Conservation (phyloP, 2,329 filamentous ascomycete species). For the Keithomyces neogunnii region DNA sequence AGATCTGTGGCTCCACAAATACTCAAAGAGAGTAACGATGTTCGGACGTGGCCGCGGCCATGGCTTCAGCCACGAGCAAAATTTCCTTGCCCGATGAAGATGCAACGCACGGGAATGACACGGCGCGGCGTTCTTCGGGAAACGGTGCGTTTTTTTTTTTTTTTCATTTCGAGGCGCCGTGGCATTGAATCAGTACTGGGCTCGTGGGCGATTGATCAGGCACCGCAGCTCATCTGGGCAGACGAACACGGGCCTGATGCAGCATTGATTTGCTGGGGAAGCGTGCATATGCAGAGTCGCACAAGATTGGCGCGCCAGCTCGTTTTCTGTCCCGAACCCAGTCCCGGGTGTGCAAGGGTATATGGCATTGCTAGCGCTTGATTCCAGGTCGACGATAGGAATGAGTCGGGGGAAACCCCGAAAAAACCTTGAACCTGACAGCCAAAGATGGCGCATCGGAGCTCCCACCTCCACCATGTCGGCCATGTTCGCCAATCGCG, state of each 20-base stretch:
- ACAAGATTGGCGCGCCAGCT: background rate
- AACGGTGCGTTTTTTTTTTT: background rate
- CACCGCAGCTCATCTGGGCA: background rate
- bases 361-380: too few species aligned
- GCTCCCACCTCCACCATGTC: background rate
- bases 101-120: background rate
- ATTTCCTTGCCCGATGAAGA: background rate
- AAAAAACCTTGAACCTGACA: background rate
- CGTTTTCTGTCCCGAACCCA: too few species aligned
- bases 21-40: background rate
- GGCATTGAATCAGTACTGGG: background rate
- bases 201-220: background rate
- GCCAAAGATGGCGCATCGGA: background rate
- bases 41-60: background rate
- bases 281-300: background rate
- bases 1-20: background rate
- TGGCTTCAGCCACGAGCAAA: background rate
- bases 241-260: too few species aligned
- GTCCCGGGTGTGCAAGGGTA: too few species aligned
- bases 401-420: slow-evolving; percentile 1
- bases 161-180: background rate
- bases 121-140: background rate
- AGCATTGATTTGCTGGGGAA: background rate
- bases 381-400: slow-evolving; percentile 1
- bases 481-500: background rate